Evolutionary conservation across 2,329 filamentous ascomycete genomes (phyloP).

Genomic region (Fusarium protoensiforme): DNA sequence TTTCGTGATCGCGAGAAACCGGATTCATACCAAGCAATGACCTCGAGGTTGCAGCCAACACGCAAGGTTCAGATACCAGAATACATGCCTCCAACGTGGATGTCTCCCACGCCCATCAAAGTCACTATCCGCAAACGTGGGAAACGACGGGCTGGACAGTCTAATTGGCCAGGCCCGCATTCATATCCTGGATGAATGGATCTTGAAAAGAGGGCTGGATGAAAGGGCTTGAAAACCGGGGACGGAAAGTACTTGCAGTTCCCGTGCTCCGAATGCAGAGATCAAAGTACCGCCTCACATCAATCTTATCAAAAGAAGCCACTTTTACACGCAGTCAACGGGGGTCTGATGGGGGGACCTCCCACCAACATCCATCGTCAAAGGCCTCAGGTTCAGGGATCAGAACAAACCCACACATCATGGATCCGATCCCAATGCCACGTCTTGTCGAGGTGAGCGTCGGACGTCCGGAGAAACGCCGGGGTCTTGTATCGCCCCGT

Average conservation of each 20-base stretch:
- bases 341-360: neutral
- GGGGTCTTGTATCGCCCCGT: constrained; percentile 9
- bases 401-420: constrained; percentile 16
- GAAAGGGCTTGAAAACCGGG: constrained; percentile 24
- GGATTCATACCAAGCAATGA: constrained; percentile 26
- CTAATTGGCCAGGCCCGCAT: constrained; percentile 12
- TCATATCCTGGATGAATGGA: constrained; percentile 10
- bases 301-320: constrained; percentile 13
- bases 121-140: constrained; percentile 8
- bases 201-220: constrained; percentile 13
- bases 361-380: neutral
- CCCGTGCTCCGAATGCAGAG: constrained; percentile 28
- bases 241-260: constrained; percentile 18
- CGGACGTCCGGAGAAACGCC: constrained; percentile 39
- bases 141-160: neutral
- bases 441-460: neutral
- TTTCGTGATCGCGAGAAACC: constrained; percentile 33
- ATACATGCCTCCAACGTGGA: neutral
- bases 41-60: neutral
- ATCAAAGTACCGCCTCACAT: constrained; percentile 10
- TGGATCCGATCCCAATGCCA: constrained; percentile 15
- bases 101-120: constrained; percentile 7
- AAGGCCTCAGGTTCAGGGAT: constrained; percentile 10
- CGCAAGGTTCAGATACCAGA: constrained; percentile 1
- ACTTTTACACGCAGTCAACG: neutral